Base-by-base conservation (phyloP, 192 early-diverging fungal genomes). In the Coemansia sp. region DNA sequence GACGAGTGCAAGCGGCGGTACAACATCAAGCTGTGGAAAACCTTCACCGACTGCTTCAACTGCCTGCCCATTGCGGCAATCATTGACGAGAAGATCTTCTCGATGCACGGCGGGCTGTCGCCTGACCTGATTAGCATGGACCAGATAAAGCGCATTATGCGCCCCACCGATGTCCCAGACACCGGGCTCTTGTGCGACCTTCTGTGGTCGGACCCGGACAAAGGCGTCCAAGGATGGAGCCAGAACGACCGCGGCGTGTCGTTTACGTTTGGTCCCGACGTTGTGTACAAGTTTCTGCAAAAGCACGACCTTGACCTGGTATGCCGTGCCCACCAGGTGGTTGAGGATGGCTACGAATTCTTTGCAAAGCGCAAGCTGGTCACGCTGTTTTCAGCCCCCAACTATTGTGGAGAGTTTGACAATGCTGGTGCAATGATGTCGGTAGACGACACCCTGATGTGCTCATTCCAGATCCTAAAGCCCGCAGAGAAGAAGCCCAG, bases 21-120 rank as follows among this genome's bases (percentile, higher is more conserved):
- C 83, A 97, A 98, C 83, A 96, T 97, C 83, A 95, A 95, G 78
- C 82, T 98, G 54, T 98, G 96, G 96, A 98, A 98, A 77, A 96
- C 92, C n/a, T 98, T 98, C 68, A 98, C 94, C 20, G 95, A 98
- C 81, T 98, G 95, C 73, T 98, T 98, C 84, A 98, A 98, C 79
- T 98, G 95, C 65, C 83, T 98, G 48, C 95, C 95, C 17, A 95
- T 98, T 69, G 93, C 95, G 9, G 95, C 95, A 28, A 91, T 98
- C 50, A 92, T 98, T 65, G 95, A 97, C 78, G 96, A 97, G 81
- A 97, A 97, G 75, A 98, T 98, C 62, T 94, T 98, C 59, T 91
- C 91, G 55, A 97, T 98, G 96, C 96, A 98, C 74, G 96, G 96
- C 48, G 96, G 96, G 42, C 84, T 98, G 14, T 97, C 94, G 11